These are phyloP conservation scores for Geotrichum cucujoidarum DNA, from an alignment of 1,139 yeast genomes.

Conservation along the genomic window DNA sequence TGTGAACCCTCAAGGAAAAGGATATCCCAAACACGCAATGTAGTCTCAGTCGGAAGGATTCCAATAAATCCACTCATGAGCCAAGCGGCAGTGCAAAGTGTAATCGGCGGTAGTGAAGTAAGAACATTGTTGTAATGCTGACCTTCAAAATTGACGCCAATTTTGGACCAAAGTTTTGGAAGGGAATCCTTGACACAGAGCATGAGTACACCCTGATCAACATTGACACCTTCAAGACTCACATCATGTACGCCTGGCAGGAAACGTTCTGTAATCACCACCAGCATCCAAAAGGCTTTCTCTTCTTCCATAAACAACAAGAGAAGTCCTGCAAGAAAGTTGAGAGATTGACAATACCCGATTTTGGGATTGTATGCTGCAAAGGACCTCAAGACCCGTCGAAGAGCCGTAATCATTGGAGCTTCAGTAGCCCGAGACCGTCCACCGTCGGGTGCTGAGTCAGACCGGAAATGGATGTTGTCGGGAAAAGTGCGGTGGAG, in stretches of 20 bases:
- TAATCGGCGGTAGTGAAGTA: conserved; percentile 77
- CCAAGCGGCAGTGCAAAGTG: conserved; percentile 94
- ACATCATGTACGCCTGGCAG: conserved; percentile 91
- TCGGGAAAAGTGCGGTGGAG: conserved; percentile 92
- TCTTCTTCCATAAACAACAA: conserved; percentile 85
- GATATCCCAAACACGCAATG: conserved; percentile 89
- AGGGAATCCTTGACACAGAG: conserved; percentile 76
- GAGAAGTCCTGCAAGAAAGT: conserved; percentile 82
- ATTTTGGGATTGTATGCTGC: conserved; percentile 83
- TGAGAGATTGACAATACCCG: conserved; percentile 93
- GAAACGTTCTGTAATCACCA: conserved; percentile 75
- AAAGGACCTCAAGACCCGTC: conserved; percentile 80
- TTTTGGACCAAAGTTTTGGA: conserved; percentile 70
- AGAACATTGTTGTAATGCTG: conserved; percentile 57
- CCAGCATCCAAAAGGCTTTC: conserved; percentile 91
- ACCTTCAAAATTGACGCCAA: conserved; percentile 41
- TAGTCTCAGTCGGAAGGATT: conserved; percentile 78
- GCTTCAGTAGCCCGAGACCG: conserved; percentile 42
- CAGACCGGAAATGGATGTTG: conserved; percentile 63
- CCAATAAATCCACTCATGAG: conserved; percentile 95
- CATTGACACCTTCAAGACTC: conserved; percentile 86
- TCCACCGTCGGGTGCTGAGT: conserved; percentile 22
- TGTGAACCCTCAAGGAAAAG: conserved; percentile 89
- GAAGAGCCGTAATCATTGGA: conserved; percentile 59
- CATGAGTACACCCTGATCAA: conserved; percentile 93